Evolutionary conservation across 2,329 filamentous ascomycete genomes (phyloP).

Genomic region (Incumbomyces lentus): DNA sequence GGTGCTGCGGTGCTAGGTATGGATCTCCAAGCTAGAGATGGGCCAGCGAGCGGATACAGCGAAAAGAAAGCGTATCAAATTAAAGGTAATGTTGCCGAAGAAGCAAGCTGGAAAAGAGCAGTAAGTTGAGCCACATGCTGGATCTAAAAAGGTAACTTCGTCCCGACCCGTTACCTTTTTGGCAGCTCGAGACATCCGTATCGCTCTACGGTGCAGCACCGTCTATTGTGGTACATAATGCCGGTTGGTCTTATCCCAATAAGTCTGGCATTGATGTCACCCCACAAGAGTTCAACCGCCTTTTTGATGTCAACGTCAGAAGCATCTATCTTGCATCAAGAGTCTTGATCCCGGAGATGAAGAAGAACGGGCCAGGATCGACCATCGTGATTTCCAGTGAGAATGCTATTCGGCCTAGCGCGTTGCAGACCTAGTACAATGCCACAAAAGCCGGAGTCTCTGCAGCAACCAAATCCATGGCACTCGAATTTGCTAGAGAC

Average conservation of each 20-base stretch:
- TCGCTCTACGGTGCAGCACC: conserved; percentile 1
- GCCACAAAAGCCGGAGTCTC: conserved; percentile 33
- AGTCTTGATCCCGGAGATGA: conserved; percentile 25
- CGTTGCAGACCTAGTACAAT: conserved; percentile 34
- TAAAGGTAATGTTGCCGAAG: not conserved
- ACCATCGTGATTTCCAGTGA: conserved; percentile 34
- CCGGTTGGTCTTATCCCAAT: conserved; percentile 13
- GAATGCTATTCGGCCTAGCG: conserved; percentile 29
- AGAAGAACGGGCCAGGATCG: conserved; percentile 30
- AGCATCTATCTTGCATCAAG: conserved; percentile 28
- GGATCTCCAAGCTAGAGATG: not conserved
- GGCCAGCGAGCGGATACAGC: not conserved
- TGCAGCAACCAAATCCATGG: not conserved
- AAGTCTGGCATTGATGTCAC: conserved; percentile 12
- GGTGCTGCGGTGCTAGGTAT: not conserved
- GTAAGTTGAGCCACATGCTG: not conserved
- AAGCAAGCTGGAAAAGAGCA: not conserved
- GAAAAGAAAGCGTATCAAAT: not conserved
- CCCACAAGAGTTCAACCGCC: conserved; percentile 9
- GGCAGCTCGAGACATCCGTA: not conserved
- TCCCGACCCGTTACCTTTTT: not conserved
- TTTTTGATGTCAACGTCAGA: conserved; percentile 25
- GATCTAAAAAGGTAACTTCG: not conserved
- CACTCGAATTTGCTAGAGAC: not conserved
- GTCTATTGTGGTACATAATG: conserved; percentile 12